phyloP scores from a whole-genome alignment of 306 rosid genomes.

The Cicer bijugum region DNA sequence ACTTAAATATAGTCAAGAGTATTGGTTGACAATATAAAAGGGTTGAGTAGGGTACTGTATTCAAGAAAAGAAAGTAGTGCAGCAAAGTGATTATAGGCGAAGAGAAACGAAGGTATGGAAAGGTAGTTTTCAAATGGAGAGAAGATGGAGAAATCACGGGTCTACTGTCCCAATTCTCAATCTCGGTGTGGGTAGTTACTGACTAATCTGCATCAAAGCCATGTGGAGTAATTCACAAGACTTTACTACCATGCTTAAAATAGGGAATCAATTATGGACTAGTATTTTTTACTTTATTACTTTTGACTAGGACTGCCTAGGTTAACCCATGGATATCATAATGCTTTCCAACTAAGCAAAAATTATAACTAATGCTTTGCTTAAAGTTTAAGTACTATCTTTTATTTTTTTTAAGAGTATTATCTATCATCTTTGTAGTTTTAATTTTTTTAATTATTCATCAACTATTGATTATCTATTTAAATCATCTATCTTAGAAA shows the following conservation, averaged over 20 bases:
- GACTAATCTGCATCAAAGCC: conserved; percentile 40
- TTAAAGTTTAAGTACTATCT: no score
- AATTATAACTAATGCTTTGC: not conserved
- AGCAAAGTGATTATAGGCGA: conserved; percentile 35
- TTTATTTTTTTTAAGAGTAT: no score
- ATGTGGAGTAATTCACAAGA: conserved; percentile 40
- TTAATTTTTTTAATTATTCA: no score
- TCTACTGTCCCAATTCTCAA: conserved; percentile 35
- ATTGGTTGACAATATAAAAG: not conserved
- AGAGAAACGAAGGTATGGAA: not conserved
- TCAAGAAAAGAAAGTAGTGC: no score
- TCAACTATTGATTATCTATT: no score
- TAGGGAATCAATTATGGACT: not conserved
- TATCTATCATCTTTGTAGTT: no score
- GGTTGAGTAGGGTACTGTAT: no score
- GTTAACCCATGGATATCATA: not conserved
- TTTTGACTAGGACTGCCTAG: conserved; percentile 9
- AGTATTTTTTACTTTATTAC: not conserved
- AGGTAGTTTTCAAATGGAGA: not conserved
- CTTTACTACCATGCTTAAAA: conserved; percentile 20
- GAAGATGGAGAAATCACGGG: conserved; percentile 45
- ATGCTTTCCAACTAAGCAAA: not conserved
- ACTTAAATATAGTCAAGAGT: no score
- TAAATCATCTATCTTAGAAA: no score
- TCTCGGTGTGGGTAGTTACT: conserved; percentile 28